Base-by-base conservation (phyloP, 2,329 filamentous ascomycete genomes). In the Zopfia rhizophila region DNA sequence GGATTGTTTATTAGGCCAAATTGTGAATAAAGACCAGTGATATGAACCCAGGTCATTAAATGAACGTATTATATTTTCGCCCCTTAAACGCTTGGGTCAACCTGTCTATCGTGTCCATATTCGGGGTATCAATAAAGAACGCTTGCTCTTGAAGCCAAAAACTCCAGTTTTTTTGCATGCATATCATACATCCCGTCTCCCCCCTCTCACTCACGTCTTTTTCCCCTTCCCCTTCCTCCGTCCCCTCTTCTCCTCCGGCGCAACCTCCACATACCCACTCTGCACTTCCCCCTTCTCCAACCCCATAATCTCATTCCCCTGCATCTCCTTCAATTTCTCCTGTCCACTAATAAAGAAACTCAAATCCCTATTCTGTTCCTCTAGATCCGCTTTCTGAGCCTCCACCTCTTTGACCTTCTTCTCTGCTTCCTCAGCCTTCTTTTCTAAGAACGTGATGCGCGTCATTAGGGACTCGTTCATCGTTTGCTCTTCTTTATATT, bases 301-400 rank as follows among this genome's bases (percentile, higher is more conserved):
- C 12, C 86, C 84, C 25, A 94, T 71, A 69, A 93, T 89, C n/a
- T 88, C 89, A 45, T 83, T 85, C 56, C 80, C 81, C 19, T 81
- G 82, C 72, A 91, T 74, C 69, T 87, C 82, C 74, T 83, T 87
- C 59, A 97, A 72, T 72, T 91, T 93, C 72, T 94, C 86, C 70
- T 89, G 85, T 0, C 90, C 88, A 14, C 85, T 89, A 48, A 97
- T 93, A 64, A 93, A 96, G 80, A 96, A 92, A 38, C 81, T 86
- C 66, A 97, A 68, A 68, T 97, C 93, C 11, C 89, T 82, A 66
- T 96, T 96, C 79, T 91, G 88, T 69, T 96, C 91, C 55, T 86
- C 84, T 30, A 96, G 73, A 57, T 96, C 91, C 27, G 76, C 80
- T 56, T 89, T 88, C 69, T 91, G 72, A 3, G 52, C 58, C 37